A percentile compares a stretch with the other conserved stretches of the same genome.
phyloP scores from a whole-genome alignment of 1,284 basidiomycete species.

The Porodaedalea pini region DNA sequence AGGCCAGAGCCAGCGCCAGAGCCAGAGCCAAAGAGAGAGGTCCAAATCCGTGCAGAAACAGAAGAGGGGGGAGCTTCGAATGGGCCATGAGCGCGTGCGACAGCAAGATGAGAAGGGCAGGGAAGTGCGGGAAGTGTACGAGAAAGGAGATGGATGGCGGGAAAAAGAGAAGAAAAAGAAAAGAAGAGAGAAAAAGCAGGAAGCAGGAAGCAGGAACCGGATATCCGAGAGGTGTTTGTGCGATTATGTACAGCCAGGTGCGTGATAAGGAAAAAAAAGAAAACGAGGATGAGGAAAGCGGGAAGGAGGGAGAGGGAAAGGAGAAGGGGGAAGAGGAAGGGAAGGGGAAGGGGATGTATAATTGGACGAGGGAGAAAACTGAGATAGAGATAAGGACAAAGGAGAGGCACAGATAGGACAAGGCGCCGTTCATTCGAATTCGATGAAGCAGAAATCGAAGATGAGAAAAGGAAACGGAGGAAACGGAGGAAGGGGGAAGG shows the following conservation, averaged over 20 bases:
- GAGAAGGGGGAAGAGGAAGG: neutral
- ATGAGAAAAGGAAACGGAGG: neutral
- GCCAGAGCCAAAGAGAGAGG: no score
- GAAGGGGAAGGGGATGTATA: neutral
- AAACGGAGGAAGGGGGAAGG: neutral
- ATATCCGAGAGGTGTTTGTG: neutral
- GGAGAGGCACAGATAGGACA: neutral
- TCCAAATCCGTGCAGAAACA: no score
- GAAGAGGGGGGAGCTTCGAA: no score
- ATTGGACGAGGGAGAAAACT: neutral
- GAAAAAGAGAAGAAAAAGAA: neutral
- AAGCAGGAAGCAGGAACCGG: neutral
- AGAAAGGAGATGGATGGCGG: neutral
- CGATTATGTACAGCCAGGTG: neutral
- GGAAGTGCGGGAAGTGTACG: neutral
- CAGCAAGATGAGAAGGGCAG: neutral
- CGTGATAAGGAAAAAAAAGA: neutral
- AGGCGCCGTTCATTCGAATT: neutral
- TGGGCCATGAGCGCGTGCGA: no score
- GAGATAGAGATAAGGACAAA: neutral
- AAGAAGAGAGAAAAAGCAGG: neutral
- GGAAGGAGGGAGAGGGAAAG: neutral
- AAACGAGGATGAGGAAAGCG: neutral
- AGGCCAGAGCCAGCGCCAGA: no score
- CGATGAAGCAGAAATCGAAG: neutral